Evolutionary conservation across 352 stramenopile genomes (phyloP).

Genomic region (Globisporangium recalcitrans): DNA sequence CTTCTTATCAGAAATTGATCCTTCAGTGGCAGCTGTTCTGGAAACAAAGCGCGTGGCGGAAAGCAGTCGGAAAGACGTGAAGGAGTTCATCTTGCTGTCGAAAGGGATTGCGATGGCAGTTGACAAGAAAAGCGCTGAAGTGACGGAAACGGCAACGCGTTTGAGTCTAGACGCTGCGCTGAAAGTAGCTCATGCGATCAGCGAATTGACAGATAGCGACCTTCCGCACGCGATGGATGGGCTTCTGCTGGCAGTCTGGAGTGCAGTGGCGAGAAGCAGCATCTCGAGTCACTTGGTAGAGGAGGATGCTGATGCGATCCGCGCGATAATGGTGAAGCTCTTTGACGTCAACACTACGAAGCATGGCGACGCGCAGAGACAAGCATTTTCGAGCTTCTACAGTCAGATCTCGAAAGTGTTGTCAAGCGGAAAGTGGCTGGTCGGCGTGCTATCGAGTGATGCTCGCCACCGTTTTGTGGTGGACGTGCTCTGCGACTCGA

Average conservation of each 20-base stretch:
- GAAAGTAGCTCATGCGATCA: slow-evolving; percentile 25
- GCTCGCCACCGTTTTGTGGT: slow-evolving; percentile 17
- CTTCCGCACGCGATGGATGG: background rate
- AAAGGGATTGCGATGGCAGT: slow-evolving; percentile 14
- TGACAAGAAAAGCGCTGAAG: slow-evolving; percentile 6
- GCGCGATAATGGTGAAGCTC: slow-evolving; percentile 22
- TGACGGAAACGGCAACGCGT: slow-evolving; percentile 9
- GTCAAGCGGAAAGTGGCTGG: slow-evolving; percentile 1
- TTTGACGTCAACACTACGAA: slow-evolving; percentile 1
- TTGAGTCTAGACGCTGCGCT: slow-evolving; percentile 22
- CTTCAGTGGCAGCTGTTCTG: slow-evolving; percentile 16
- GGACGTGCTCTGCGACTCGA: slow-evolving; percentile 24
- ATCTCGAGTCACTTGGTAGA: background rate
- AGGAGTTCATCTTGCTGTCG: slow-evolving; percentile 27
- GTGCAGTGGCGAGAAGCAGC: background rate
- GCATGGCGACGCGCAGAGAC: background rate
- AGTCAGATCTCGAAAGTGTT: slow-evolving; percentile 20
- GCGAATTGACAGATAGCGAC: slow-evolving; percentile 15
- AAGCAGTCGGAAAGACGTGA: slow-evolving; percentile 21
- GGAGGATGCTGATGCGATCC: slow-evolving; percentile 19
- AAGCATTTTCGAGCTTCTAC: slow-evolving; percentile 4
- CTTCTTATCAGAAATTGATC: slow-evolving; percentile 14
- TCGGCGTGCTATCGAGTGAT: slow-evolving; percentile 6
- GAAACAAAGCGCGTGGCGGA: slow-evolving; percentile 23
- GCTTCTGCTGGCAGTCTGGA: slow-evolving; percentile 21